phyloP scores from a whole-genome alignment of 306 rosid genomes.

The Ormosia emarginata region DNA sequence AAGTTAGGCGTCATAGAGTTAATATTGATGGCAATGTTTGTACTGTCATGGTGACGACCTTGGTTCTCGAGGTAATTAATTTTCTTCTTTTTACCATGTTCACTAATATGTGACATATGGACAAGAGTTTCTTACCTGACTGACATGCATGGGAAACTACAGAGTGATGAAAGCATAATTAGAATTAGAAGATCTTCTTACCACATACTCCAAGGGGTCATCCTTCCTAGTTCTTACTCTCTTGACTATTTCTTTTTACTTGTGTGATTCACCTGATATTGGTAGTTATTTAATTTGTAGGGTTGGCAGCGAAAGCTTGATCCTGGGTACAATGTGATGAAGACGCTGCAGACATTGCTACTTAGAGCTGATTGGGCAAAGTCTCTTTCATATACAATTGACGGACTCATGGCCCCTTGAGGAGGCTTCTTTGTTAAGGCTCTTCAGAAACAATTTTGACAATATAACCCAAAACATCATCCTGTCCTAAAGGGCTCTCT shows the following conservation, averaged over 20 bases:
- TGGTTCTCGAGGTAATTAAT: slow-evolving; percentile 81
- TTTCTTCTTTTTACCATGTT: slow-evolving; percentile 3
- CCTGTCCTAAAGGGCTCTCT: slow-evolving; percentile 27
- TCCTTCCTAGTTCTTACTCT: background rate
- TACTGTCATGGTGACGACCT: slow-evolving; percentile 94
- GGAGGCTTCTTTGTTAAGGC: slow-evolving; percentile 33
- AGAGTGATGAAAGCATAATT: background rate
- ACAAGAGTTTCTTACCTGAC: background rate
- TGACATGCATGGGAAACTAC: background rate
- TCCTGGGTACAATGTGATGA: slow-evolving; percentile 87
- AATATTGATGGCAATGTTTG: slow-evolving; percentile 97
- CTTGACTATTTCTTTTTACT: background rate
- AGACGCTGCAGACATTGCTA: slow-evolving; percentile 84
- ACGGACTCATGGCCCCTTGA: slow-evolving; percentile 97
- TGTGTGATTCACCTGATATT: slow-evolving; percentile 14
- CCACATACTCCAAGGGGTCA: background rate
- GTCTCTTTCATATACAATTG: slow-evolving; percentile 88
- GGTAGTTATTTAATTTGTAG: slow-evolving; percentile 38
- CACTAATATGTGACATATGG: background rate
- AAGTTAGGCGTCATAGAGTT: slow-evolving; percentile 92
- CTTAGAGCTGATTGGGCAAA: slow-evolving; percentile 97
- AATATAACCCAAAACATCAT: slow-evolving; percentile 27
- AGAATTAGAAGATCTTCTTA: background rate
- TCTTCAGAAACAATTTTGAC: slow-evolving; percentile 59
- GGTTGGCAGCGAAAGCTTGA: slow-evolving; percentile 99